Base-by-base conservation (phyloP, 495 filamentous ascomycete species). In the Penicillium pulvis region DNA sequence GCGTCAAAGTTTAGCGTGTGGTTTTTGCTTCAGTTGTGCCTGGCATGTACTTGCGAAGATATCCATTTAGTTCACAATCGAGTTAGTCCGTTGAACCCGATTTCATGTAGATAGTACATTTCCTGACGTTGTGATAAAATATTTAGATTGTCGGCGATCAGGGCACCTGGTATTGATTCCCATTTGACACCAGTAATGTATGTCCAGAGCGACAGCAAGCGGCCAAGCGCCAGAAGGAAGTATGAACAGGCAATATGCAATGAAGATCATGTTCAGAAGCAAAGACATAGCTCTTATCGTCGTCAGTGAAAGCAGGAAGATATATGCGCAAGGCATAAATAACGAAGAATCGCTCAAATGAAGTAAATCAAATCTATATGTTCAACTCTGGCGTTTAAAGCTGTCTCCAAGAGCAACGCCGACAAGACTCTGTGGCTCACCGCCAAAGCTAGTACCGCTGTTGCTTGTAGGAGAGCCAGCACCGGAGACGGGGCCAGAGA, bases 391-490 rank as follows among this genome's bases (percentile, higher is more conserved):
- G 16, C 68, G 58, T 31, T 61, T 50, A 9, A 57, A 14, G 30
- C 61, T 62, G 17, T 65, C 63, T 10, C 72, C 73, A 55, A 77
- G 66, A n/a, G 74, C 74, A 57, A 77, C 73, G 1, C 70, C 74
- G 4, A 77, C 68, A 14, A 75, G 54, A 59, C 74, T 77, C 49
- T 74, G 74, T 3, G 72, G 72, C 39, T 73, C 74, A 17, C 64
- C 62, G 11, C 67, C 65, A 35, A 70, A 70, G 39, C 62, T 70
- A 30, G 64, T 24, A 16, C 51, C 26, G 0, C 42, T 51, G 11
- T 57, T 61, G n/a, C 9, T 30, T 2, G 46, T 10, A 49, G 11
- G 11, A 12, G 46, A 49, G 16, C 24, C 26, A 49, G 46, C 24
- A 16, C 46, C 46, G 1, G 64, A 65, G 2, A 45, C 60, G 2